Evolutionary conservation across 257 asterid genomes (phyloP), one percentile per base, ranked within the genome.

Genomic region (Dorcoceras hygrometricum): DNA sequence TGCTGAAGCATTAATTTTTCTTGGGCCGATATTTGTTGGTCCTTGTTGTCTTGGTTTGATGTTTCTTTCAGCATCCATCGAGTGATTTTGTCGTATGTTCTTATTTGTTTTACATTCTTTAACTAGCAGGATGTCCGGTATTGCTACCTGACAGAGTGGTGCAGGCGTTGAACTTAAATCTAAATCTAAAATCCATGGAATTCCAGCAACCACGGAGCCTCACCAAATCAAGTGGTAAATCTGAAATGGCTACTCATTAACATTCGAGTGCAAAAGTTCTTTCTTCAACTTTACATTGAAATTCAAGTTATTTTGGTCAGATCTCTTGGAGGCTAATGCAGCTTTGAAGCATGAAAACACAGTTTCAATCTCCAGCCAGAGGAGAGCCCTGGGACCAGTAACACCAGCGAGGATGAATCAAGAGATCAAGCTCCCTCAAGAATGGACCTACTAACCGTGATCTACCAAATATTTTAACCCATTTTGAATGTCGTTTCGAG

Each of bases 101-200:
- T 0, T 50, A 11, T 66, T 24, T 11, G 19, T 65, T 20, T 31
- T 27, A 9, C 12, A 28, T 50, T 26, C 22, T n/a, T n/a, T n/a
- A n/a, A n/a, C n/a, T 34, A 14, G 62, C 84, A 87, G 94, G 74
- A 5, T 81, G 86, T 67, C 74, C 91, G 0, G 93, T 85, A 23
- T 59, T 82, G 48, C 57, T 87, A 6, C 95, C 95, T 1, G 95
- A 86, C 66, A 71, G 78, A 69, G 94, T 89, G 68, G 91, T 81
- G 70, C 88, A 80, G 10, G 88, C 89, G 50, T 55, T 87, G 80
- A 89, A 83, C 69, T 73, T 80, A 78, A 89, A 85, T 60, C 72
- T 80, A 78, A 89, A 85, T 60, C 72, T 77, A 4, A 85, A 80
- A 3, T 57, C 77, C 8, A 26, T 71, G 54, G 83, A 72, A n/a